A percentile compares a stretch with the other conserved stretches of the same genome.
Evolutionary conservation across 371 early-diverging fungal genomes (phyloP).

Genomic region (Apophysomyces variabilis): DNA sequence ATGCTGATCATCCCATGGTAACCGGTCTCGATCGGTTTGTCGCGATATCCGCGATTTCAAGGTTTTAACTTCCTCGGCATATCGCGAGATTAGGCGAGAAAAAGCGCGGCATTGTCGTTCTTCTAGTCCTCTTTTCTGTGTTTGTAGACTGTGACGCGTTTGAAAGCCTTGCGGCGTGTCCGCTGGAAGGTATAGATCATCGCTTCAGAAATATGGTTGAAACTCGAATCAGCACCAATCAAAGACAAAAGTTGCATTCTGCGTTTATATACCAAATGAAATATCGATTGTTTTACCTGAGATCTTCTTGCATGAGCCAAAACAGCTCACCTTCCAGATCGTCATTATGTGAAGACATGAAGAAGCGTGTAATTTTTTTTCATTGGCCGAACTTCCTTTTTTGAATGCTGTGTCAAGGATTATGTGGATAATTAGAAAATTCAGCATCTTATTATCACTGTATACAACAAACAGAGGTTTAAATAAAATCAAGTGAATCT

Average conservation of each 20-base stretch:
- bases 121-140: not conserved
- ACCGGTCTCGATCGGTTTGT: not conserved
- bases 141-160: not conserved
- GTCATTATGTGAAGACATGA: not conserved
- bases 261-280: no score
- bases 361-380: not conserved
- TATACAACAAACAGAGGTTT: no score
- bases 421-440: no score
- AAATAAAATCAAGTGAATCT: no score
- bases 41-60: not conserved
- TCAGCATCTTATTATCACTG: no score
- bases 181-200: not conserved
- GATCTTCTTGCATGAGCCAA: conserved; percentile 7
- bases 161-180: not conserved
- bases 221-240: no score
- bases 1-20: not conserved
- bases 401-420: no score
- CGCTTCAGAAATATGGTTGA: not conserved
- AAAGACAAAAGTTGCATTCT: no score
- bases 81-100: not conserved
- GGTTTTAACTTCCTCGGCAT: not conserved
- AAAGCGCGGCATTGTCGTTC: not conserved
- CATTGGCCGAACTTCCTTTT: no score
- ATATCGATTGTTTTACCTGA: not conserved
- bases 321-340: not conserved